phyloP scores from a whole-genome alignment of 441 rosid genomes.

The Kokia cookei region DNA sequence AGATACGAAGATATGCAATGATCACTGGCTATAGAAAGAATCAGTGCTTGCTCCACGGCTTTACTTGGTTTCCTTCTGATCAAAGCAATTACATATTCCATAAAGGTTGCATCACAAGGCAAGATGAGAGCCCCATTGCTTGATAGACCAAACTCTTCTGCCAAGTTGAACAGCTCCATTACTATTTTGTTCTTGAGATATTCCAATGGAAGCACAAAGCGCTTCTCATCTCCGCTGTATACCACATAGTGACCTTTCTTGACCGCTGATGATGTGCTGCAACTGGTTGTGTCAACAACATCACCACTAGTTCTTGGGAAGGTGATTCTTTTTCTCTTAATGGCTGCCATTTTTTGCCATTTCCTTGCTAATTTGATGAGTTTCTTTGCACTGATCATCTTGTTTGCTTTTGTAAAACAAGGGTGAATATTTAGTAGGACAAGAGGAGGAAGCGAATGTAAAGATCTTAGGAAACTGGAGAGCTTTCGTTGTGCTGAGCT shows the following conservation, averaged over 20 bases:
- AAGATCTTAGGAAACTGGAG: background rate
- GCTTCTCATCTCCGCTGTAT: slow-evolving; percentile 17
- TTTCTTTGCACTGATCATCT: slow-evolving; percentile 13
- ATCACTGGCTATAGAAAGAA: slow-evolving; percentile 9
- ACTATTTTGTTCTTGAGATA: slow-evolving; percentile 18
- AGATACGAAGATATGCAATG: background rate
- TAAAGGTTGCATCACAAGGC: slow-evolving; percentile 33
- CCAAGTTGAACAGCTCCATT: slow-evolving; percentile 11
- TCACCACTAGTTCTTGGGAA: background rate
- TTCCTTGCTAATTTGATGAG: slow-evolving; percentile 17
- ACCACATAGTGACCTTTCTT: slow-evolving; percentile 17
- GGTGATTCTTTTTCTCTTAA: slow-evolving; percentile 4
- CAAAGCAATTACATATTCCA: slow-evolving; percentile 21
- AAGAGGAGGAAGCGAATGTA: background rate
- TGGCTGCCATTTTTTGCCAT: slow-evolving; percentile 17
- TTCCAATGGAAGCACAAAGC: slow-evolving; percentile 19
- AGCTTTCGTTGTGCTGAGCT: background rate
- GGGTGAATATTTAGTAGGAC: background rate
- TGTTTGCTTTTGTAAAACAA: background rate
- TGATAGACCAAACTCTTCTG: slow-evolving; percentile 25
- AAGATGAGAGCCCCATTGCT: slow-evolving; percentile 26
- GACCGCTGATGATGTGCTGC: background rate
- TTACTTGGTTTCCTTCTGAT: slow-evolving; percentile 4
- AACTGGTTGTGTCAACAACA: background rate
- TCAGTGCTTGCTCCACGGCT: slow-evolving; percentile 20